Conservation (phyloP, 2,329 filamentous ascomycete species). For the Arthrobotrys megalospora region DNA sequence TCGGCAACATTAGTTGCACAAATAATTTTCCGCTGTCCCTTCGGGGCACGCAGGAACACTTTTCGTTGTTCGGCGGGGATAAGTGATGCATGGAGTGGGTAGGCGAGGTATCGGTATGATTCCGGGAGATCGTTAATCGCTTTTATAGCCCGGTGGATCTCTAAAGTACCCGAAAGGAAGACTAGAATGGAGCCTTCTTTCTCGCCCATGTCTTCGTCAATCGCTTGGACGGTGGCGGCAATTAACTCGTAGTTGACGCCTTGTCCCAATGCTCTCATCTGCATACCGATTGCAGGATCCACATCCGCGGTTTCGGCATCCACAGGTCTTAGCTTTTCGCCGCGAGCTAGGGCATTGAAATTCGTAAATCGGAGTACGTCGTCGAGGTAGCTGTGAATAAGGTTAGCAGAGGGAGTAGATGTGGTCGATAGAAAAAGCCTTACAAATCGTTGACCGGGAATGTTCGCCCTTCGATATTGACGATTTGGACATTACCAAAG, state of each 20-base stretch:
- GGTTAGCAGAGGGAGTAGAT: conserved; percentile 53
- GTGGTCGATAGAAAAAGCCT: conserved; percentile 66
- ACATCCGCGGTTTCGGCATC: conserved; percentile 61
- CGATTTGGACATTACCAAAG: conserved; percentile 83
- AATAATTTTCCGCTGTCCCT: conserved; percentile 89
- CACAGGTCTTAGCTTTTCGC: conserved; percentile 20
- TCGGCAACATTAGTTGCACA: conserved; percentile 97
- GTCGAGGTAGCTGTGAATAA: conserved; percentile 77
- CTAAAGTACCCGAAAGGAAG: conserved; percentile 86
- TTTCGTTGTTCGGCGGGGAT: conserved; percentile 88
- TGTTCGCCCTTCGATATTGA: conserved; percentile 90
- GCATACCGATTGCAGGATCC: conserved; percentile 60
- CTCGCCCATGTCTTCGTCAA: conserved; percentile 81
- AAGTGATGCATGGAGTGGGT: conserved; percentile 92
- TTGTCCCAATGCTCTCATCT: conserved; percentile 62
- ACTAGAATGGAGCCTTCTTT: conserved; percentile 92
- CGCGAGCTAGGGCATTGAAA: conserved; percentile 72
- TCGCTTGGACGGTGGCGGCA: conserved; percentile 81
- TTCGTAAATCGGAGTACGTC: conserved; percentile 86
- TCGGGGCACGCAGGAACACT: conserved; percentile 83
- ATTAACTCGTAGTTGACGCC: conserved; percentile 93
- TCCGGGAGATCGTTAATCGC: conserved; percentile 61
- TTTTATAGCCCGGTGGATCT: conserved; percentile 80
- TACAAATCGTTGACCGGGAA: conserved; percentile 86
- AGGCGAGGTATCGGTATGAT: conserved; percentile 72